phyloP scores from a whole-genome alignment of 768 basidiomycete genomes.

The Russula compacta region DNA sequence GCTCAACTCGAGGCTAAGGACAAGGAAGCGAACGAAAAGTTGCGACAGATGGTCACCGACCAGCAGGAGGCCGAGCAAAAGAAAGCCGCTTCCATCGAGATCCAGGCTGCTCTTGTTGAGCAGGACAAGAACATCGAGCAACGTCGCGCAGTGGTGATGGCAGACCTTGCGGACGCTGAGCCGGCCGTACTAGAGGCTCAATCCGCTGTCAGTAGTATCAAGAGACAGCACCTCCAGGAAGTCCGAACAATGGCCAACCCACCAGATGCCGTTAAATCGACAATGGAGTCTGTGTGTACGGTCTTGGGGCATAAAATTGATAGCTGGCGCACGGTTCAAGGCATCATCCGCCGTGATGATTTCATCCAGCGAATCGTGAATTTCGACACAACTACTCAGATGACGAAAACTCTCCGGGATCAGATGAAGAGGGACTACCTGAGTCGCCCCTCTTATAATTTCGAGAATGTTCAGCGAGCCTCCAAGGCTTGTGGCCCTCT shows the following conservation, averaged over 20 bases:
- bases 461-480: slow-evolving; percentile 89
- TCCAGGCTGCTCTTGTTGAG: slow-evolving; percentile 86
- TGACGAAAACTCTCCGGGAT: slow-evolving; percentile 85
- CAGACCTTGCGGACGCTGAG: slow-evolving; percentile 94
- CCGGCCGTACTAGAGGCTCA: slow-evolving; percentile 95
- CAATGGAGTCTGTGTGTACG: slow-evolving; percentile 98
- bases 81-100: slow-evolving; percentile 92
- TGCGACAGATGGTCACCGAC: slow-evolving; percentile 95
- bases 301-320: slow-evolving; percentile 95
- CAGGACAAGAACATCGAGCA: slow-evolving; percentile 87
- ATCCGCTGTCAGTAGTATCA: slow-evolving; percentile 94
- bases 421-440: slow-evolving; percentile 90
- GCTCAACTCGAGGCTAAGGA: slow-evolving; percentile 90
- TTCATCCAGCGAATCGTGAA: slow-evolving; percentile 94
- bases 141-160: slow-evolving; percentile 81
- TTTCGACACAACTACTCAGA: slow-evolving; percentile 85
- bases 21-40: slow-evolving; percentile 92
- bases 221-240: slow-evolving; percentile 90
- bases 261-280: slow-evolving; percentile 92
- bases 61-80: slow-evolving; percentile 99
- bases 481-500: slow-evolving; percentile 96
- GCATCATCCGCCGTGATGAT: slow-evolving; percentile 91
- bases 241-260: slow-evolving; percentile 98
- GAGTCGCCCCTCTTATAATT: slow-evolving; percentile 84
- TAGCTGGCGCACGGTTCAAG: slow-evolving; percentile 91